Percentiles rank a stretch among this genome's conserved stretches.
phyloP scores from a whole-genome alignment of 2,329 filamentous ascomycete genomes.

The Raffaelea albimanens region DNA sequence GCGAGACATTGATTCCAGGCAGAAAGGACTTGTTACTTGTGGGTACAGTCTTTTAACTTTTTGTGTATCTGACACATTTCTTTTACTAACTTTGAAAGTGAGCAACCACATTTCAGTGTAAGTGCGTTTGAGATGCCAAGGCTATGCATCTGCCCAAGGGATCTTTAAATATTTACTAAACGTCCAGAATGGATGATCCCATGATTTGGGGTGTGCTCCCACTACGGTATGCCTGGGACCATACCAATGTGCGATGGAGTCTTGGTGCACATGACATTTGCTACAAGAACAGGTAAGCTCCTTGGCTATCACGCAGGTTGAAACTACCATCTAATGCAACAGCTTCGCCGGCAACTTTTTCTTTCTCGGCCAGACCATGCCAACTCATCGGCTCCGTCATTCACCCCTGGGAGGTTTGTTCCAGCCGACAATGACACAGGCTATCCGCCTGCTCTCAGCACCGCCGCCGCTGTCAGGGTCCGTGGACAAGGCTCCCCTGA shows the following conservation, averaged over 20 bases:
- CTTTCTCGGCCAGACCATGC: slow-evolving; percentile 77
- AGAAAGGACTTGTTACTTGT: slow-evolving; percentile 79
- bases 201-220: slow-evolving; percentile 88
- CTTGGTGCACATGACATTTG: slow-evolving; percentile 93
- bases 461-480: slow-evolving; percentile 24
- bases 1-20: slow-evolving; percentile 52
- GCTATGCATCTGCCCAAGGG: too few species aligned
- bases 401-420: slow-evolving; percentile 76
- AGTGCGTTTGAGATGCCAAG: too few species aligned
- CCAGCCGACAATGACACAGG: slow-evolving; percentile 80
- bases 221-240: slow-evolving; percentile 58
- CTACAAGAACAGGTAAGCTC: slow-evolving; percentile 68
- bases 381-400: slow-evolving; percentile 73
- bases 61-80: slow-evolving; percentile 5
- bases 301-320: background rate
- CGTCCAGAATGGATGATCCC: slow-evolving; percentile 76
- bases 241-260: slow-evolving; percentile 74
- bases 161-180: background rate
- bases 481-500: background rate
- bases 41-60: slow-evolving; percentile 16
- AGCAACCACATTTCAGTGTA: slow-evolving; percentile 87
- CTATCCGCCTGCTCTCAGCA: slow-evolving; percentile 69
- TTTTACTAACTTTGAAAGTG: slow-evolving; percentile 37
- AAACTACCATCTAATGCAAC: background rate
- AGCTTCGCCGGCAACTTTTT: slow-evolving; percentile 73